These are phyloP conservation scores for Aspergillus hancockii DNA, from an alignment of 495 filamentous ascomycete species.

Conservation along the genomic window DNA sequence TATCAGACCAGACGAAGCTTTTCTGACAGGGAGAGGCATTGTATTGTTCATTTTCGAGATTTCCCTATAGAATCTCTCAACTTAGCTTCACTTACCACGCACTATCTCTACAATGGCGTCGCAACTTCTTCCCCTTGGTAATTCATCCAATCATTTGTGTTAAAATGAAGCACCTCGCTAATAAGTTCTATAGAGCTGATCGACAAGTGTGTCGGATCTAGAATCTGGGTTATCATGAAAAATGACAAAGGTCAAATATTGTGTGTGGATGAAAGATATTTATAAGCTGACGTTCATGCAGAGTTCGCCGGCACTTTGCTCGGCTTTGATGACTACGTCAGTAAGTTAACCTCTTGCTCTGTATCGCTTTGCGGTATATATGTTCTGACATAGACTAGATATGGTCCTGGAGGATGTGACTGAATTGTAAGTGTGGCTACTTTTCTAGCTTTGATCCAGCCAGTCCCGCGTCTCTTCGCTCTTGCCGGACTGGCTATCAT, in stretches of 20 bases:
- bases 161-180: constrained; percentile 18
- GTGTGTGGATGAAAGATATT: neutral
- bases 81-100: neutral
- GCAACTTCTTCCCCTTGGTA: constrained; percentile 78
- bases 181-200: constrained; percentile 72
- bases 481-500: neutral
- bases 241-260: constrained; percentile 78
- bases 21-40: neutral
- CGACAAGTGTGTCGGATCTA: constrained; percentile 96
- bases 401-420: constrained; percentile 98
- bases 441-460: neutral
- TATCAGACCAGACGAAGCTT: constrained; percentile 15
- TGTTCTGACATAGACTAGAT: constrained; percentile 55
- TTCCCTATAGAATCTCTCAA: neutral
- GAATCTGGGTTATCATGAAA: constrained; percentile 99
- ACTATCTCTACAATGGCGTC: constrained; percentile 60
- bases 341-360: constrained; percentile 58
- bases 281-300: constrained; percentile 38
- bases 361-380: neutral
- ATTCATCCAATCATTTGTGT: constrained; percentile 7
- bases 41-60: neutral
- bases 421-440: constrained; percentile 75
- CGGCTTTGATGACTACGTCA: constrained; percentile 99
- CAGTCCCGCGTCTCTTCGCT: neutral
- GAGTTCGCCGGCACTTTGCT: constrained; percentile 93